Evolutionary conservation across 257 asterid species (phyloP), one percentile per base, ranked within the genome.

Genomic region (Leptodermis oblonga): DNA sequence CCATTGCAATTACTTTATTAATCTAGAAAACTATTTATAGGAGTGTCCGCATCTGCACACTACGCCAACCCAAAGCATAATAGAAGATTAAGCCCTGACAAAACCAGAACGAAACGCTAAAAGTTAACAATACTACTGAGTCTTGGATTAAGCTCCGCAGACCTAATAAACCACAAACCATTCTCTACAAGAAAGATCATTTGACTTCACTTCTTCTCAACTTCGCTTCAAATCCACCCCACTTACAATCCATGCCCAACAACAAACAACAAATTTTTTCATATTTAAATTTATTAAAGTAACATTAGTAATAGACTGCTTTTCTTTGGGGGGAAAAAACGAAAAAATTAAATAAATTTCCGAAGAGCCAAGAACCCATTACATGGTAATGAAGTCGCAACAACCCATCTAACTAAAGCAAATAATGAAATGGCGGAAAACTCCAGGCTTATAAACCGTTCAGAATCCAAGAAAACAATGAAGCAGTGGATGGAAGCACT

Each of bases 151-250:
- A 65, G 5, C 37, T 43, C 26, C 69, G 12, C 10, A 34, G 55
- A 42, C 22, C 69, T 13, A 42, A 20, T 23, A n/a, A 26, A 4
- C 17, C 37, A 45, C 37, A 23, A 42, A 14, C 14, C 39, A 14
- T 23, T 41, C 25, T 17, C 14, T 25, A 5, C 13, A n/a, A n/a
- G n/a, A 13, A 49, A 77, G 39, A 71, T 42, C 65, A 67, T 69
- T 64, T 76, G 70, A 42, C 60, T 65, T 54, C 48, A 46, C 65
- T 26, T 60, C 59, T 51, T 68, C 65, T 69, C 74, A 75, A 42
- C 81, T 84, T 79, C 70, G 81, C 84, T 81, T 79, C 70, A 70
- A 82, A 77, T 77, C 76, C 76, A 77, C 76, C 74, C 78, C 73
- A 72, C 71, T 65, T 42, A 65, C 59, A 68, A 39, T 66, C 74